phyloP scores from a whole-genome alignment of 257 asterid genomes.

The Solanum lignicaule region DNA sequence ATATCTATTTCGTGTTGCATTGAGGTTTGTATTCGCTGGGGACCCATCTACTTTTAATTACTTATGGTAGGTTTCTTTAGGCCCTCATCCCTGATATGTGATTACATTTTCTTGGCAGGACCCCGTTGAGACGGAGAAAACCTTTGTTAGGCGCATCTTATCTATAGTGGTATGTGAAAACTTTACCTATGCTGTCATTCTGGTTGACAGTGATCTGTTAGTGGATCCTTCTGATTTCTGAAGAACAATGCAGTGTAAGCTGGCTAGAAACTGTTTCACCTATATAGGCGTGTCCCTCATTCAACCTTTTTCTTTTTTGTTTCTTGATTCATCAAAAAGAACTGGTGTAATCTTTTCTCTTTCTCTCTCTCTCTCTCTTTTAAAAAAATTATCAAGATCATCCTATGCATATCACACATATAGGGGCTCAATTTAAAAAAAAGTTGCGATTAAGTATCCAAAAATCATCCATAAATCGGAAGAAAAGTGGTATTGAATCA shows the following conservation, averaged over 20 bases:
- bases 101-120: slow-evolving; percentile 46
- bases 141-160: slow-evolving; percentile 76
- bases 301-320: background rate
- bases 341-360: background rate
- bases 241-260: background rate
- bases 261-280: background rate
- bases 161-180: slow-evolving; percentile 70
- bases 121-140: slow-evolving; percentile 86
- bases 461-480: background rate
- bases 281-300: background rate
- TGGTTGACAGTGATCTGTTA: background rate
- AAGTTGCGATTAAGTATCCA: background rate
- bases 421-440: background rate
- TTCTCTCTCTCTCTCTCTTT: background rate
- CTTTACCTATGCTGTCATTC: background rate
- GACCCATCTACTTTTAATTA: background rate
- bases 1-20: slow-evolving; percentile 75
- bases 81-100: slow-evolving; percentile 8
- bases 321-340: background rate
- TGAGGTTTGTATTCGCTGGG: slow-evolving; percentile 47
- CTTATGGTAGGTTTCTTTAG: background rate
- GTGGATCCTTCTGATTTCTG: background rate
- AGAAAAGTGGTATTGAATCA: background rate
- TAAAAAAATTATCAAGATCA: background rate
- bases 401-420: background rate